Evolutionary conservation across 2,329 filamentous ascomycete genomes (phyloP).

Genomic region (Diaporthe sp.): DNA sequence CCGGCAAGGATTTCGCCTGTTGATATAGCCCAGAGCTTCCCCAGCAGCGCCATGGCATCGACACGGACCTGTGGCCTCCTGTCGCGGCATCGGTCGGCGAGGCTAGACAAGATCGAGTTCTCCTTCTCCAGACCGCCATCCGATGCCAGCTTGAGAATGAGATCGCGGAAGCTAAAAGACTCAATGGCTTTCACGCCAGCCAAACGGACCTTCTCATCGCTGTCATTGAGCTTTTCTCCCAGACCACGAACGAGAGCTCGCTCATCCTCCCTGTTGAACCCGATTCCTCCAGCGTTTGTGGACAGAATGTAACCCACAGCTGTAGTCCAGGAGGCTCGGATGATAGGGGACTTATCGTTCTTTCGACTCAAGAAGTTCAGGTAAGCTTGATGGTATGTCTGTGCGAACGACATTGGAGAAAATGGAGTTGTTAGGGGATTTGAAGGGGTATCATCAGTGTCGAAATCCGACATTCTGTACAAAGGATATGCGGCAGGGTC

Average conservation of each 20-base stretch:
- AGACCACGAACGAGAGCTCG: slow-evolving; percentile 79
- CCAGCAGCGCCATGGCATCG: slow-evolving; percentile 88
- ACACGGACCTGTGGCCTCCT: slow-evolving; percentile 84
- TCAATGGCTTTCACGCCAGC: slow-evolving; percentile 90
- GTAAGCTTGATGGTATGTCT: slow-evolving; percentile 84
- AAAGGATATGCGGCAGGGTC: slow-evolving; percentile 91
- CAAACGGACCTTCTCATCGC: slow-evolving; percentile 90
- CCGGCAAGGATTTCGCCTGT: slow-evolving; percentile 87
- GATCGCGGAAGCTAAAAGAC: slow-evolving; percentile 82
- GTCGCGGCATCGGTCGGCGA: slow-evolving; percentile 92
- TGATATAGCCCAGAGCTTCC: slow-evolving; percentile 93
- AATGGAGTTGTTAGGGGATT: slow-evolving; percentile 84
- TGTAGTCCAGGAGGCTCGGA: slow-evolving; percentile 89
- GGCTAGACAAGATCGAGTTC: slow-evolving; percentile 83
- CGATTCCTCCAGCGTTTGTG: slow-evolving; percentile 93
- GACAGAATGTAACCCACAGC: slow-evolving; percentile 87
- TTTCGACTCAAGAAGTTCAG: slow-evolving; percentile 86
- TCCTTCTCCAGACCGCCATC: slow-evolving; percentile 81
- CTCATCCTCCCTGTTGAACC: slow-evolving; percentile 87
- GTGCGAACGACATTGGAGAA: slow-evolving; percentile 90
- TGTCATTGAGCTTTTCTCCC: slow-evolving; percentile 86
- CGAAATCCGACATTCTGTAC: slow-evolving; percentile 73
- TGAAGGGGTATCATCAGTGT: slow-evolving; percentile 61
- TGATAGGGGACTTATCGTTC: slow-evolving; percentile 86
- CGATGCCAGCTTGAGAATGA: slow-evolving; percentile 85